Conservation (phyloP, 2,329 filamentous ascomycete genomes). For the Cadophora malorum region DNA sequence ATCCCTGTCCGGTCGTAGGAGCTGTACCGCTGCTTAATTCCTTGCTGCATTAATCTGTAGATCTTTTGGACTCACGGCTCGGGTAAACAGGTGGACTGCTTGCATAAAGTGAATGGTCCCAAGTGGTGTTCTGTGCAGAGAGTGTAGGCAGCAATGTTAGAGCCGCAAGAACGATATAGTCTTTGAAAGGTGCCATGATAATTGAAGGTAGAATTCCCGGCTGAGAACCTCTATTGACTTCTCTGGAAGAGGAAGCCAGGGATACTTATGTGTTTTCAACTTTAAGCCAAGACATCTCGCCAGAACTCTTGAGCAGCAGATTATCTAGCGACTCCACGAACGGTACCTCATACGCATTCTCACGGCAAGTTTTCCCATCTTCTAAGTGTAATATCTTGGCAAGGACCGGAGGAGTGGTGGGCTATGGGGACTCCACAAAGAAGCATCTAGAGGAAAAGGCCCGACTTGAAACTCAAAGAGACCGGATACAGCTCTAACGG, state of each 20-base stretch:
- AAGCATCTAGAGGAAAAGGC: too few relatives aligned
- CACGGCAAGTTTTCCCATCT: too few relatives aligned
- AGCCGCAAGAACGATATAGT: neutral
- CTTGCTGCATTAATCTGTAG: neutral
- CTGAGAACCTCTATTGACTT: neutral
- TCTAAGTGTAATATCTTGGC: too few relatives aligned
- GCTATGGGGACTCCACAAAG: too few relatives aligned
- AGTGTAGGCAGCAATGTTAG: slow-evolving; percentile 30
- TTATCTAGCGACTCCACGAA: too few relatives aligned
- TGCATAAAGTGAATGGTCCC: slow-evolving; percentile 33
- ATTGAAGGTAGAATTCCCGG: neutral
- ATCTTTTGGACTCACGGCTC: neutral
- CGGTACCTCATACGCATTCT: too few relatives aligned
- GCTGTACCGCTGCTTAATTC: slow-evolving; percentile 13
- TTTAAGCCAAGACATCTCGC: neutral
- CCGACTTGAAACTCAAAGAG: too few relatives aligned
- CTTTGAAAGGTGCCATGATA: slow-evolving; percentile 10
- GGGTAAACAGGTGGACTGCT: slow-evolving; percentile 15
- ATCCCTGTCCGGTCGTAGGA: slow-evolving; percentile 46
- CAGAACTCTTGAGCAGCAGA: too few relatives aligned
- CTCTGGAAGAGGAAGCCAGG: neutral
- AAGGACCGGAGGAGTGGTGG: too few relatives aligned
- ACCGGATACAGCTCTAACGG: too few relatives aligned
- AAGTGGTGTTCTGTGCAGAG: slow-evolving; percentile 32
- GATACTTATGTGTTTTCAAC: neutral